These are phyloP conservation scores for Rutidosis leptorrhynchoides DNA, from an alignment of 129 eudicot genomes.

Conservation along the genomic window DNA sequence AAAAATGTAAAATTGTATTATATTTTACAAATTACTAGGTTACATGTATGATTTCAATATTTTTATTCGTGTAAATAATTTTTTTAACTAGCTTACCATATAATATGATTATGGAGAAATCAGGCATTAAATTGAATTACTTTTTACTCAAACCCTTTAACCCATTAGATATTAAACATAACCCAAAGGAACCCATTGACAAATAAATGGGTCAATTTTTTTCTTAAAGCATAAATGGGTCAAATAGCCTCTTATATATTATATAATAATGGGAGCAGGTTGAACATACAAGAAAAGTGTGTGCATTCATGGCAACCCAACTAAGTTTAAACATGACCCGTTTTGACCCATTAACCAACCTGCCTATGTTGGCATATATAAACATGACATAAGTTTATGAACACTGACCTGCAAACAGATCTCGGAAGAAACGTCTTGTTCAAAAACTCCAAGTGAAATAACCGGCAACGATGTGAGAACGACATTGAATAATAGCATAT, in stretches of 20 bases:
- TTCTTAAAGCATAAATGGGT: too few relatives aligned
- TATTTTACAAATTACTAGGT: neutral
- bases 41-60: too few relatives aligned
- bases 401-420: slow-evolving; percentile 91
- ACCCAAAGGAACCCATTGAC: neutral
- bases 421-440: slow-evolving; percentile 94
- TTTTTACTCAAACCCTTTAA: neutral
- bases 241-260: neutral
- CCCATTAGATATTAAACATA: neutral
- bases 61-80: too few relatives aligned
- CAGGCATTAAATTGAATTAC: neutral
- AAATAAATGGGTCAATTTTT: neutral
- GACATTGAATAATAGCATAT: slow-evolving; percentile 81
- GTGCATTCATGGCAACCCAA: neutral
- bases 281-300: neutral
- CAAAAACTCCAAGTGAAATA: slow-evolving; percentile 91
- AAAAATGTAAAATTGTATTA: too few relatives aligned
- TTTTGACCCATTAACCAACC: neutral
- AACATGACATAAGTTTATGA: neutral
- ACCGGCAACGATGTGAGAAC: slow-evolving; percentile 95
- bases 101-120: neutral
- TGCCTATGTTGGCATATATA: neutral
- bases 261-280: neutral
- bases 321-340: neutral
- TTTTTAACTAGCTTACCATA: too few relatives aligned